A percentile compares a stretch with the other conserved stretches of the same genome.
These are phyloP conservation scores for Aspergillus baeticus DNA, from an alignment of 495 filamentous ascomycete species.

Conservation along the genomic window DNA sequence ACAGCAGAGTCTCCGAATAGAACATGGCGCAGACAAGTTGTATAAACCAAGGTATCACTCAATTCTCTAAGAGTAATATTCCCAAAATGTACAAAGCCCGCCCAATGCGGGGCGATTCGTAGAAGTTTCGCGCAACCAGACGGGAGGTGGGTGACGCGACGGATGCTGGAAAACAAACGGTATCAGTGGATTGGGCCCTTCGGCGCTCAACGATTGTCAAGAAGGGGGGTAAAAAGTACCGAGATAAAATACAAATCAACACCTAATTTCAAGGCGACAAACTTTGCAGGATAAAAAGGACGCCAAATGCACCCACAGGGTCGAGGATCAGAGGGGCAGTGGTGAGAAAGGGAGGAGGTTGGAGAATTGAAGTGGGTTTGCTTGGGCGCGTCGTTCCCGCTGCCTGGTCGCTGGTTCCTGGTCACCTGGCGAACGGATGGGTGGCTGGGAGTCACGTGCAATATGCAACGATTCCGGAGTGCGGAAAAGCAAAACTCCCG, in stretches of 20 bases:
- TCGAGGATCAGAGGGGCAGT: constrained; percentile 12
- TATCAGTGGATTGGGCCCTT: constrained; percentile 19
- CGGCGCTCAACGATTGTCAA: constrained; percentile 3
- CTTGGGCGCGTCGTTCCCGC: constrained; percentile 5
- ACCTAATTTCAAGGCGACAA: not conserved
- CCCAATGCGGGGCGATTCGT: constrained; percentile 42
- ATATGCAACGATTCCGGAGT: no score
- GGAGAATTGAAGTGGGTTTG: constrained; percentile 14
- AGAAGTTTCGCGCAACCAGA: constrained; percentile 28
- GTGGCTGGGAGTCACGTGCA: constrained; percentile 5
- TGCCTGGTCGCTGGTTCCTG: not conserved
- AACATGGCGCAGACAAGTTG: constrained; percentile 66
- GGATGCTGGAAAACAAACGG: constrained; percentile 36
- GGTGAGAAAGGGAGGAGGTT: constrained; percentile 10
- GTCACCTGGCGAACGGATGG: not conserved
- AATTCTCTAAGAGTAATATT: not conserved
- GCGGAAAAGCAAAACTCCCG: no score
- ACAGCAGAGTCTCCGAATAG: constrained; percentile 93
- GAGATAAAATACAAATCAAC: not conserved
- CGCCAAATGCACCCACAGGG: constrained; percentile 11
- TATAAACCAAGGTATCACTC: constrained; percentile 11
- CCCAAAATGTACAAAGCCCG: constrained; percentile 28
- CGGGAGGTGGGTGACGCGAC: constrained; percentile 40
- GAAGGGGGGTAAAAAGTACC: constrained; percentile 6
- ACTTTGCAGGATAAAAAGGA: constrained; percentile 3